phyloP scores from a whole-genome alignment of 78 protist genomes.

The Dictyostelium citrinum region DNA sequence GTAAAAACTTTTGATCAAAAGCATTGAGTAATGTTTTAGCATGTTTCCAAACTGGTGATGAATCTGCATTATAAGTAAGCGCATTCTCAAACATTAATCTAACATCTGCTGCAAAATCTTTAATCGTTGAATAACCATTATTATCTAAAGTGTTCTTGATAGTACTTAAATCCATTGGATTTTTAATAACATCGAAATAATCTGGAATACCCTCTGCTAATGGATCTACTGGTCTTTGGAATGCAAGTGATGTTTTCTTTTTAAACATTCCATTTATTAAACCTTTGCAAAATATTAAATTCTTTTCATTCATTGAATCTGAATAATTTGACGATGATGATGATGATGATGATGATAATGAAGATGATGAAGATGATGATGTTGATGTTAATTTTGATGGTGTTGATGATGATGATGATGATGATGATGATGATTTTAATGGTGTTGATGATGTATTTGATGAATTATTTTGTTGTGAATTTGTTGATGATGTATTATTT shows the following conservation, averaged over 20 bases:
- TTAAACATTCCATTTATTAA: neutral
- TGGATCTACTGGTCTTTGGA: conserved; percentile 93
- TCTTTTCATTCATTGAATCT: conserved; percentile 54
- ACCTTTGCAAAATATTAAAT: conserved; percentile 5
- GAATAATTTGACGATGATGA: conserved; percentile 4
- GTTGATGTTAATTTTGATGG: neutral
- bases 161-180: conserved; percentile 94
- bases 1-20: conserved; percentile 24
- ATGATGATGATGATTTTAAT: neutral
- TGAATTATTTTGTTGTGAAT: neutral
- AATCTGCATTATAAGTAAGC: conserved; percentile 42
- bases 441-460: neutral
- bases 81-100: conserved; percentile 79
- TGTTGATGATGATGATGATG: neutral
- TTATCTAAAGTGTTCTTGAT: conserved; percentile 43
- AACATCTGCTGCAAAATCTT: conserved; percentile 70
- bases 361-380: neutral
- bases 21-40: conserved; percentile 1
- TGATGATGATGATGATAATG: neutral
- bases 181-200: conserved; percentile 85
- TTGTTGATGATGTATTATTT: neutral
- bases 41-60: conserved; percentile 26
- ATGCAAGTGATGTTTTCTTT: conserved; percentile 23
- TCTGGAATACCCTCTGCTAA: conserved; percentile 83
- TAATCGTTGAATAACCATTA: conserved; percentile 8